phyloP scores from a whole-genome alignment of 192 early-diverging fungal genomes.

The Mortierella alpina region DNA sequence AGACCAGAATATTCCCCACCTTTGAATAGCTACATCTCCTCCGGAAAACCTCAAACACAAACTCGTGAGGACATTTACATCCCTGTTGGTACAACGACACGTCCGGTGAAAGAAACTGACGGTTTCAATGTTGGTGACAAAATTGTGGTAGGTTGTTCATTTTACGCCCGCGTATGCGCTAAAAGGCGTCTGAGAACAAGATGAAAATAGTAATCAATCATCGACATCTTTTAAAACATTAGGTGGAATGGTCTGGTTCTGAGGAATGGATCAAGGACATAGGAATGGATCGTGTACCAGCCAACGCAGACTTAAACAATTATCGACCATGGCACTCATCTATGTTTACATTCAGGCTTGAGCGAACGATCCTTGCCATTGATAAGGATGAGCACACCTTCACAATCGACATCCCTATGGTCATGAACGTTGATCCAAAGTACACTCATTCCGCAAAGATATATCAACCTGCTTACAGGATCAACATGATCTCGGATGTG shows the following conservation, averaged over 20 bases:
- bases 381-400: slow-evolving; percentile 27
- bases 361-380: slow-evolving; percentile 44
- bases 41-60: slow-evolving; percentile 22
- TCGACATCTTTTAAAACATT: not conserved
- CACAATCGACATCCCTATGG: slow-evolving; percentile 43
- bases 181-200: too few species aligned
- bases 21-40: not conserved
- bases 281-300: slow-evolving; percentile 35
- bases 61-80: slow-evolving; percentile 17
- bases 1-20: slow-evolving; percentile 35
- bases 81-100: slow-evolving; percentile 19
- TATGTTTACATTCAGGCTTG: slow-evolving; percentile 42
- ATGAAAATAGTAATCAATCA: not conserved
- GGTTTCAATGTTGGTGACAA: slow-evolving; percentile 40
- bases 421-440: slow-evolving; percentile 44
- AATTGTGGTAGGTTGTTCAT: slow-evolving; percentile 36
- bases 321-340: slow-evolving; percentile 30
- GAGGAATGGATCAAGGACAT: slow-evolving; percentile 45
- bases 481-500: slow-evolving; percentile 33
- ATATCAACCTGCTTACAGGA: slow-evolving; percentile 38
- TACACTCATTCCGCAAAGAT: slow-evolving; percentile 34
- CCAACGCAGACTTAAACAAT: not conserved
- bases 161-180: too few species aligned
- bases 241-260: slow-evolving; percentile 43
- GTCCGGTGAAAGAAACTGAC: slow-evolving; percentile 29